phyloP scores from a whole-genome alignment of 306 rosid species.

The Glycine latifolia region DNA sequence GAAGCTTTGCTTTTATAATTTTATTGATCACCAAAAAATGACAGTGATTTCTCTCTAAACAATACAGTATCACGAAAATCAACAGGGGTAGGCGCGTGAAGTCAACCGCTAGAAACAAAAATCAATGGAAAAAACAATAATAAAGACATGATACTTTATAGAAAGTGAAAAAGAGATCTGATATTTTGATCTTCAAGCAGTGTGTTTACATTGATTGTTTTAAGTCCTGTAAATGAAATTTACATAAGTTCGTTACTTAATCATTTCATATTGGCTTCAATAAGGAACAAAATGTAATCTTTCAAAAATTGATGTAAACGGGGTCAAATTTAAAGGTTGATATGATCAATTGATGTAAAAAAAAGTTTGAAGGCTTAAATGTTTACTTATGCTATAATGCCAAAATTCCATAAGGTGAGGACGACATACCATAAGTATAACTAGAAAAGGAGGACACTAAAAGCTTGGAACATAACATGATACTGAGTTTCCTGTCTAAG shows the following conservation, averaged over 20 bases:
- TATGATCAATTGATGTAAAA: not conserved
- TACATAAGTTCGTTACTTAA: not conserved
- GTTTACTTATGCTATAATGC: slow-evolving; percentile 36
- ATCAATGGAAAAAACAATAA: slow-evolving; percentile 1
- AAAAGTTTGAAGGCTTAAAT: slow-evolving; percentile 16
- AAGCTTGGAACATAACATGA: slow-evolving; percentile 35
- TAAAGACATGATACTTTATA: not conserved
- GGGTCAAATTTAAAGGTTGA: slow-evolving; percentile 10
- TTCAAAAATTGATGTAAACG: not conserved
- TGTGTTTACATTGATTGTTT: not conserved
- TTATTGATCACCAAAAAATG: slow-evolving; percentile 41
- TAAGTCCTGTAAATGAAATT: not conserved
- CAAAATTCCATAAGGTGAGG: slow-evolving; percentile 28
- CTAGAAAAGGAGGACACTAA: not conserved
- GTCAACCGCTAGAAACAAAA: slow-evolving; percentile 15
- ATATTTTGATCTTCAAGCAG: slow-evolving; percentile 8
- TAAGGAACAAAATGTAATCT: not conserved
- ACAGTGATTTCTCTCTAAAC: slow-evolving; percentile 8
- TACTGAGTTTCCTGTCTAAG: slow-evolving; percentile 45
- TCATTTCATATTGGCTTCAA: not conserved
- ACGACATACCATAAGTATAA: slow-evolving; percentile 27
- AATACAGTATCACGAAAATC: slow-evolving; percentile 15
- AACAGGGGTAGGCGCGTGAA: not conserved
- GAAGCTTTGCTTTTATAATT: slow-evolving; percentile 33
- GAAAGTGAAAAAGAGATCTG: not conserved